Evolutionary conservation across 768 basidiomycete genomes (phyloP).

Genomic region (Collybia nuda): DNA sequence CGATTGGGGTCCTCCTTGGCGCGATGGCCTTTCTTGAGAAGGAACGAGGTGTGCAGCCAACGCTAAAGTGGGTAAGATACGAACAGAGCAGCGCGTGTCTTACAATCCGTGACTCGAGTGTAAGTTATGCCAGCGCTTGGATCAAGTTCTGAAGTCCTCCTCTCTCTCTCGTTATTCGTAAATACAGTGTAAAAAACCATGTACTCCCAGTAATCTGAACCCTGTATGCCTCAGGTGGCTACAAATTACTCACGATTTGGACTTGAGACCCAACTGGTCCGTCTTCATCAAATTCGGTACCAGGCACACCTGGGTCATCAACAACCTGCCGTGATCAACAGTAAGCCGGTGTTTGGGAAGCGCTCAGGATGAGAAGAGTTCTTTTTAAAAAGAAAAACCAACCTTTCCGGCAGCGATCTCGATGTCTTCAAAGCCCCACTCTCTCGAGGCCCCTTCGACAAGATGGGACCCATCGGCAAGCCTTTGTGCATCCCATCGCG

Average conservation of each 20-base stretch:
- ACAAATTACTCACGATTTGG: conserved; percentile 35
- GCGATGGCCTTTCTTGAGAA: conserved; percentile 63
- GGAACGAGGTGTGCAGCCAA: conserved; percentile 29
- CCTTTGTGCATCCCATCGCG: conserved; percentile 40
- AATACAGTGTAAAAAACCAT: conserved; percentile 1
- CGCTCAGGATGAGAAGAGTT: no score
- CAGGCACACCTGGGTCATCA: conserved; percentile 68
- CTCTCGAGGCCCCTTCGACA: conserved; percentile 56
- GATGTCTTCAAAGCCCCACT: conserved; percentile 84
- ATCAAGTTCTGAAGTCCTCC: conserved; percentile 49
- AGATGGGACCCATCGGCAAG: conserved; percentile 62
- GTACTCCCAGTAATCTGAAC: background rate
- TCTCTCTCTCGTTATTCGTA: background rate
- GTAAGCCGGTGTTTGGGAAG: background rate
- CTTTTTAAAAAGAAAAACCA: background rate
- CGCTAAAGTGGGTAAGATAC: conserved; percentile 85
- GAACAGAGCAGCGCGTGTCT: conserved; percentile 86
- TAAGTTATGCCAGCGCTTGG: conserved; percentile 95
- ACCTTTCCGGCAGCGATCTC: conserved; percentile 63
- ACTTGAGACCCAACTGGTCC: conserved; percentile 56
- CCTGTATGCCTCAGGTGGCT: background rate
- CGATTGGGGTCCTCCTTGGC: conserved; percentile 89
- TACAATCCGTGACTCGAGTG: conserved; percentile 77
- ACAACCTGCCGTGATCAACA: conserved; percentile 49
- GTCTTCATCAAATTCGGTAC: conserved; percentile 59